phyloP scores from a whole-genome alignment of 1,139 yeast species.

The Candida pseudoviswanathii region DNA sequence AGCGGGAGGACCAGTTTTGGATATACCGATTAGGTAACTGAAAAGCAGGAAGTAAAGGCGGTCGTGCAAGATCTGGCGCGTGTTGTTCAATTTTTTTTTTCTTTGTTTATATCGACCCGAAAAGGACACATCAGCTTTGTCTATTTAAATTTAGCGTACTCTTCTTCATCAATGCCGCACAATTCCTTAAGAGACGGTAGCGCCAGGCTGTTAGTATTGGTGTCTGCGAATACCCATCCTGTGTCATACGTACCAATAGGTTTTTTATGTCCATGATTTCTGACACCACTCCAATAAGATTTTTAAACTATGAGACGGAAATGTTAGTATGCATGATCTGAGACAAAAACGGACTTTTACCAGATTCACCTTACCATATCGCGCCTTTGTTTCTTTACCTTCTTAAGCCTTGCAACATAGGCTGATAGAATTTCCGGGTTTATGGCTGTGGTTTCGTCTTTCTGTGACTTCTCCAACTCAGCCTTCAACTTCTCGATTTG shows the following conservation, averaged over 20 bases:
- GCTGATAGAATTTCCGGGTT: slow-evolving; percentile 1
- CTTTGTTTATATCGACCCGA: not conserved
- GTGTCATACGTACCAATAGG: slow-evolving; percentile 6
- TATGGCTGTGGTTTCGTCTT: not conserved
- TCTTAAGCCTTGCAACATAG: slow-evolving; percentile 5
- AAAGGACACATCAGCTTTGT: slow-evolving; percentile 3
- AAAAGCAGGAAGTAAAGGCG: not conserved
- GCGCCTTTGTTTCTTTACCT: slow-evolving; percentile 4
- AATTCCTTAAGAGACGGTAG: not conserved
- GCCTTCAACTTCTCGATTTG: not conserved
- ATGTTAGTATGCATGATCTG: not conserved
- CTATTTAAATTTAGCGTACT: not conserved
- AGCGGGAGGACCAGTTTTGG: too few relatives aligned
- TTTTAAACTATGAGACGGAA: slow-evolving; percentile 4
- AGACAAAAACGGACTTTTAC: not conserved
- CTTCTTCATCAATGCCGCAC: slow-evolving; percentile 7
- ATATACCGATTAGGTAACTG: too few relatives aligned
- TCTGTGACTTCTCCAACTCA: not conserved
- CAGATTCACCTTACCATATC: slow-evolving; percentile 8
- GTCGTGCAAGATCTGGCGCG: not conserved
- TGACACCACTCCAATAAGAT: slow-evolving; percentile 1
- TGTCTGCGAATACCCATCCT: too few relatives aligned
- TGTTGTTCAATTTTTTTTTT: not conserved
- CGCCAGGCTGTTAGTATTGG: not conserved
- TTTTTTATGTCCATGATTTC: slow-evolving; percentile 6